Percentiles rank a stretch among this genome's conserved stretches.
phyloP scores from a whole-genome alignment of 2,329 filamentous ascomycete genomes.

The Hymenoscyphus occultus region DNA sequence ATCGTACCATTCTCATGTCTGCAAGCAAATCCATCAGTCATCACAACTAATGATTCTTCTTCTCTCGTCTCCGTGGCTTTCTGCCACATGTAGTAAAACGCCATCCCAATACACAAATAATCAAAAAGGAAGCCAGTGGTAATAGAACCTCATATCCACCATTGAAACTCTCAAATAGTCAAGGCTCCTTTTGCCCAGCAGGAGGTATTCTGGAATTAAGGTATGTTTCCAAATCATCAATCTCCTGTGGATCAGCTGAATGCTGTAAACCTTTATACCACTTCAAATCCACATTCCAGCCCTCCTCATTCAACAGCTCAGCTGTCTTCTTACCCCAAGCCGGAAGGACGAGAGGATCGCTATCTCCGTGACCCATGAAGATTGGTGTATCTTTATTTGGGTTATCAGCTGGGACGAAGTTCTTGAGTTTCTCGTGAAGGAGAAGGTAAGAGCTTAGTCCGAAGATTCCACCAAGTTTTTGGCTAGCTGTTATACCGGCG shows the following conservation, averaged over 20 bases:
- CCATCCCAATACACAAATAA: neutral
- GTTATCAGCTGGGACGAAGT: constrained; percentile 51
- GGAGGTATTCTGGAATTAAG: constrained; percentile 47
- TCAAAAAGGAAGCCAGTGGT: neutral
- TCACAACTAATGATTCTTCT: neutral
- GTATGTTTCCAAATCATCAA: constrained; percentile 73
- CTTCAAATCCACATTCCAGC: constrained; percentile 72
- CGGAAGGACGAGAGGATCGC: constrained; percentile 69
- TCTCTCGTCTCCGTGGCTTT: neutral
- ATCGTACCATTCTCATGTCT: neutral
- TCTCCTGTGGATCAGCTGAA: constrained; percentile 72
- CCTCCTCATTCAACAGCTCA: constrained; percentile 63
- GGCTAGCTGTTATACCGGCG: constrained; percentile 67
- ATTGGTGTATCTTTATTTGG: constrained; percentile 76
- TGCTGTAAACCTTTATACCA: constrained; percentile 67
- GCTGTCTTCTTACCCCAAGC: constrained; percentile 67
- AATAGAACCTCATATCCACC: neutral
- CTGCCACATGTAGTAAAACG: constrained; percentile 6
- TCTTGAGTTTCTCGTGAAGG: constrained; percentile 62
- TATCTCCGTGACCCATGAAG: constrained; percentile 84
- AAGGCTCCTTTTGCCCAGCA: constrained; percentile 36
- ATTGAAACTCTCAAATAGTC: constrained; percentile 19
- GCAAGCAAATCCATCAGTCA: neutral
- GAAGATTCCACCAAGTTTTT: constrained; percentile 83
- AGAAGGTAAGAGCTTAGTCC: constrained; percentile 80